phyloP scores from a whole-genome alignment of 2,329 filamentous ascomycete species.

The Paecilomyces sp. region DNA sequence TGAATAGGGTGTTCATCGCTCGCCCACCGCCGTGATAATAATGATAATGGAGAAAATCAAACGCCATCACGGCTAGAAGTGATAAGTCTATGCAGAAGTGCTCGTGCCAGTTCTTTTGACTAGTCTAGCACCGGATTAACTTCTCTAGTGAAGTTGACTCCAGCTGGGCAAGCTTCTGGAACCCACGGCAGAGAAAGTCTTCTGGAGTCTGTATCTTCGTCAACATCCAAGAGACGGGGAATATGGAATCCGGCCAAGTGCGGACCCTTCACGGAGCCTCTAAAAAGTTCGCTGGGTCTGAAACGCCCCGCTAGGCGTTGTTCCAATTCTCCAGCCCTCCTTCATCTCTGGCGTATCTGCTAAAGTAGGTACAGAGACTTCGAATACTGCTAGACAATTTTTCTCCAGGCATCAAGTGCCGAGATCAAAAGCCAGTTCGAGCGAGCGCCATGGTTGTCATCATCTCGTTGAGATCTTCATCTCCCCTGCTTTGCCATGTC shows the following conservation, averaged over 20 bases:
- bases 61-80: not conserved
- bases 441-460: not conserved
- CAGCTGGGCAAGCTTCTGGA: not conserved
- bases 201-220: not conserved
- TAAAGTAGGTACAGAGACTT: not conserved
- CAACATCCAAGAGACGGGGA: not conserved
- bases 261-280: not conserved
- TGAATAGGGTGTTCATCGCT: not conserved
- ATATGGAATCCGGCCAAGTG: not conserved
- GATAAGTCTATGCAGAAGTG: not conserved
- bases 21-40: not conserved
- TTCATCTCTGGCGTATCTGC: not conserved
- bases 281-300: not conserved
- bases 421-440: not conserved
- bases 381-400: not conserved
- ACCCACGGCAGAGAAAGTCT: not conserved
- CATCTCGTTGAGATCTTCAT: not conserved
- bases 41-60: not conserved
- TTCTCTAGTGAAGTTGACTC: not conserved
- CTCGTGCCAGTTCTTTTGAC: not conserved
- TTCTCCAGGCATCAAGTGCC: not conserved
- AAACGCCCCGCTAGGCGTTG: not conserved
- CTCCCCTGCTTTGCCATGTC: not conserved
- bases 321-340: not conserved
- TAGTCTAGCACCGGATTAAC: not conserved